Base-by-base conservation (phyloP, 257 asterid genomes). In the Fraxinus anomala region DNA sequence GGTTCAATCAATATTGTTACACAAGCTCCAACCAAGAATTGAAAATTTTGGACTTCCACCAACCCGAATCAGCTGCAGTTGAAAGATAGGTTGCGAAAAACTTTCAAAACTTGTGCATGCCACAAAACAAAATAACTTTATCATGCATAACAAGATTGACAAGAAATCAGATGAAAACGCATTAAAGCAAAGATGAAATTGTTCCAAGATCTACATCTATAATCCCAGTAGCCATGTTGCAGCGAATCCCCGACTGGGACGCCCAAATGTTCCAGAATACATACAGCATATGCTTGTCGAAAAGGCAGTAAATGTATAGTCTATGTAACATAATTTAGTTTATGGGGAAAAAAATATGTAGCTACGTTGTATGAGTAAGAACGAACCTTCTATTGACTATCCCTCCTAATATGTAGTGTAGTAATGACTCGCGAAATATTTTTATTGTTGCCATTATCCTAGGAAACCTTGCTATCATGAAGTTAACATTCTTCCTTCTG, bases 11-110 rank as follows among this genome's bases (percentile, higher is more conserved):
- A 56, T 72, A 83, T 73, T 73, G 73, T 74, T 80, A 89, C 84
- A 83, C 77, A 80, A 76, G 81, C 86, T 84, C 83, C 83, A 79
- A 79, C 70, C 74, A 63, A 71, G 66, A 70, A 76, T 19, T 24
- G 23, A 71, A 37, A 80, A 47, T 68, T 47, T 33, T 37, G 42
- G 68, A 59, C 76, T 79, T 72, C 77, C 70, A 30, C 34, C 34
- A 10, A 66, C 13, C 68, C 49, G 24, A 12, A 67, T 61, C 73
- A 59, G 68, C 81, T 37, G 80, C 68, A 79, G 10, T n/a, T 11
- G 19, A 31, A 68, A 66, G 74, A 70, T 40, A 14, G n/a, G 36
- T 31, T 39, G 56, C 21, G 34, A 71, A 63, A 63, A 63, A 26
- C n/a, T 23, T 11, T 23, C 19, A 3, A 24, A 26, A 63, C n/a